Percentiles rank a stretch among this genome's conserved stretches.
Evolutionary conservation across 148 eudicot genomes (phyloP).

Genomic region (Chenopodium formosanum): DNA sequence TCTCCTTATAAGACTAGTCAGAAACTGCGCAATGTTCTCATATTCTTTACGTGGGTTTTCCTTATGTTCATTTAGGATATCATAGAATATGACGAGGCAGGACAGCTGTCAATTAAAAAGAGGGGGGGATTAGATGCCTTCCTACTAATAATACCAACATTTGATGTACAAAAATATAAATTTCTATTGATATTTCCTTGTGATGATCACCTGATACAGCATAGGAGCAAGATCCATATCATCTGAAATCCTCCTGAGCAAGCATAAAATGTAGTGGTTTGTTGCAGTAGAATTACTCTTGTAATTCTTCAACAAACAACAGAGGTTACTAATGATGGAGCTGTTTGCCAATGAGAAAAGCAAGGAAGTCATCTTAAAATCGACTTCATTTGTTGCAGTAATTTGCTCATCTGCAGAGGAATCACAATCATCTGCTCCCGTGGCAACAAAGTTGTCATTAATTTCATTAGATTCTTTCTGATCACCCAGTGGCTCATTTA

Average conservation of each 20-base stretch:
- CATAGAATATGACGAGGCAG: conserved; percentile 62
- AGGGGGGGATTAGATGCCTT: conserved; percentile 24
- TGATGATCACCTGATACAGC: conserved; percentile 79
- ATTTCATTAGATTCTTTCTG: conserved; percentile 36
- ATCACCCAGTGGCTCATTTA: conserved; percentile 27
- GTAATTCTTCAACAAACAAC: conserved; percentile 91
- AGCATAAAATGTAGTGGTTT: conserved; percentile 74
- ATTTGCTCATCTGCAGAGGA: conserved; percentile 77
- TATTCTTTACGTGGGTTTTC: conserved; percentile 66
- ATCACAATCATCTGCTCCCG: conserved; percentile 43
- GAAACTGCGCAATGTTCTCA: conserved; percentile 66
- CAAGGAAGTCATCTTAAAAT: conserved; percentile 71
- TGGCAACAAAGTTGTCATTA: conserved; percentile 30
- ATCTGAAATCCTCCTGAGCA: conserved; percentile 77
- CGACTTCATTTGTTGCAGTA: conserved; percentile 64
- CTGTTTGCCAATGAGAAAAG: conserved; percentile 70
- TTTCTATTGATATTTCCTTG: not conserved
- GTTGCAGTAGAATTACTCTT: conserved; percentile 73
- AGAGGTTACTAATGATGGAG: conserved; percentile 54
- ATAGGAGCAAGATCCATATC: conserved; percentile 96
- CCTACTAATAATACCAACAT: not conserved
- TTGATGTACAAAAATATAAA: not conserved
- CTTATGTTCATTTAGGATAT: conserved; percentile 87
- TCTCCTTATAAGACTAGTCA: conserved; percentile 76
- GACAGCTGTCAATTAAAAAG: conserved; percentile 63